These are phyloP conservation scores for Talaromyces sp. DNA, from an alignment of 2,329 filamentous ascomycete species.

Conservation along the genomic window DNA sequence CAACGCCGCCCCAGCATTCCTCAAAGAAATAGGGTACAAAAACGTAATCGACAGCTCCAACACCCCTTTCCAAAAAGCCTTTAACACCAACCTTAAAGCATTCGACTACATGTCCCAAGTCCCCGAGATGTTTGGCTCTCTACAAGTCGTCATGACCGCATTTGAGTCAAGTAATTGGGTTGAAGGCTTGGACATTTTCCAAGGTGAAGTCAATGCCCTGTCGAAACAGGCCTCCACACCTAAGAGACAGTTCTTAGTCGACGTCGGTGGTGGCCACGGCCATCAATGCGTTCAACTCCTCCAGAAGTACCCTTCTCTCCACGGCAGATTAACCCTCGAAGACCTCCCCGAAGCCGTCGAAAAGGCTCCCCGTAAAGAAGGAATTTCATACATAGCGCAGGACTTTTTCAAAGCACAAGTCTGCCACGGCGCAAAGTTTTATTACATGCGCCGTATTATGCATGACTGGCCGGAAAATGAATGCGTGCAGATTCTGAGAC, in stretches of 20 bases:
- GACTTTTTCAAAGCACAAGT: slow-evolving; percentile 20
- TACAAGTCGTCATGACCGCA: slow-evolving; percentile 19
- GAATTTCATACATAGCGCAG: slow-evolving; percentile 16
- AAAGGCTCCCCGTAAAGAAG: slow-evolving; percentile 8
- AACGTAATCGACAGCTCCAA: slow-evolving; percentile 26
- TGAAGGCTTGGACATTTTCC: slow-evolving; percentile 6
- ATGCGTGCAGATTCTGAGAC: slow-evolving; percentile 12
- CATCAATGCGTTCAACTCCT: slow-evolving; percentile 16
- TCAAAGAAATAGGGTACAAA: slow-evolving; percentile 28
- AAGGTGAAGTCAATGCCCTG: background rate
- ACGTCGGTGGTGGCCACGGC: slow-evolving; percentile 17
- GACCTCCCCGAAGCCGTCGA: slow-evolving; percentile 14
- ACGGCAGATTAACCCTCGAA: slow-evolving; percentile 10
- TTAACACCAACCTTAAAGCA: slow-evolving; percentile 12
- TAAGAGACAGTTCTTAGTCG: slow-evolving; percentile 11
- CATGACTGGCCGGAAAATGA: slow-evolving; percentile 17
- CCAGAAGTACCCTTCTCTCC: slow-evolving; percentile 2
- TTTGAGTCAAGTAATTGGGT: slow-evolving; percentile 19
- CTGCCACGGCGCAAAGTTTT: slow-evolving; percentile 15
- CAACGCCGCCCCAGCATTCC: slow-evolving; percentile 24
- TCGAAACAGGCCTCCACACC: background rate
- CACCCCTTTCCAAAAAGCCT: slow-evolving; percentile 20
- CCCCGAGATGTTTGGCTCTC: slow-evolving; percentile 9
- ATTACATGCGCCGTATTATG: slow-evolving; percentile 15
- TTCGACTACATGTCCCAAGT: slow-evolving; percentile 12